Conservation (phyloP, 371 early-diverging fungal genomes). For the Haplosporangium sp. region DNA sequence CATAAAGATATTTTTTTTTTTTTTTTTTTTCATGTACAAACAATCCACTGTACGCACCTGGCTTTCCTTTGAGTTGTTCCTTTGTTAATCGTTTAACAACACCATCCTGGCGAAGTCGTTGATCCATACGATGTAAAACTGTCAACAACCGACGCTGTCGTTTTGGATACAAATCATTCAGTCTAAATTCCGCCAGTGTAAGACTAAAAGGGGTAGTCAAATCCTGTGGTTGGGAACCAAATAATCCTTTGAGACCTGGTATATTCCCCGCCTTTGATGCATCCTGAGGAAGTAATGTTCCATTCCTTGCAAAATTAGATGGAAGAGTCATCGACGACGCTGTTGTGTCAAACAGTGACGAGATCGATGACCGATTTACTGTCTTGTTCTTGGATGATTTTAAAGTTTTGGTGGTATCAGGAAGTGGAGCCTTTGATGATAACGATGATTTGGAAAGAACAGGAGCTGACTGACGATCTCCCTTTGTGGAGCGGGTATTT, state of each 20-base stretch:
- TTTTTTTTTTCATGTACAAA: too few relatives aligned
- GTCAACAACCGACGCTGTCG: slow-evolving; percentile 51
- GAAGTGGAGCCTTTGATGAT: slow-evolving; percentile 13
- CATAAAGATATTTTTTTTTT: too few relatives aligned
- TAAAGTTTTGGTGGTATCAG: slow-evolving; percentile 32
- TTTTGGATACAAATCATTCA: slow-evolving; percentile 54
- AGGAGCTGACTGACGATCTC: slow-evolving; percentile 18
- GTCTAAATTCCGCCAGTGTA: slow-evolving; percentile 55
- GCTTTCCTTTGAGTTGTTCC: slow-evolving; percentile 57
- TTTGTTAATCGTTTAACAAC: slow-evolving; percentile 53
- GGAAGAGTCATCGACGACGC: slow-evolving; percentile 51
- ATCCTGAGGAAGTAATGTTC: slow-evolving; percentile 35
- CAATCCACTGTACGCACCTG: slow-evolving; percentile 31
- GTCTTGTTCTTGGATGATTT: slow-evolving; percentile 46
- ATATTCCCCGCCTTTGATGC: slow-evolving; percentile 12
- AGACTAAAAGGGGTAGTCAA: slow-evolving; percentile 54
- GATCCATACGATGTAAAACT: slow-evolving; percentile 54
- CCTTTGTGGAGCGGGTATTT: slow-evolving; percentile 6
- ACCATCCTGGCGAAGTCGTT: slow-evolving; percentile 52
- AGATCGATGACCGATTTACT: slow-evolving; percentile 33
- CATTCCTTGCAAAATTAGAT: slow-evolving; percentile 53
- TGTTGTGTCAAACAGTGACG: slow-evolving; percentile 40
- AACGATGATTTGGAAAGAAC: slow-evolving; percentile 2
- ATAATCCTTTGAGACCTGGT: slow-evolving; percentile 43
- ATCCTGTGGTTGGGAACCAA: slow-evolving; percentile 42